phyloP scores from a whole-genome alignment of 2,329 filamentous ascomycete species.

The Colletotrichum horii region DNA sequence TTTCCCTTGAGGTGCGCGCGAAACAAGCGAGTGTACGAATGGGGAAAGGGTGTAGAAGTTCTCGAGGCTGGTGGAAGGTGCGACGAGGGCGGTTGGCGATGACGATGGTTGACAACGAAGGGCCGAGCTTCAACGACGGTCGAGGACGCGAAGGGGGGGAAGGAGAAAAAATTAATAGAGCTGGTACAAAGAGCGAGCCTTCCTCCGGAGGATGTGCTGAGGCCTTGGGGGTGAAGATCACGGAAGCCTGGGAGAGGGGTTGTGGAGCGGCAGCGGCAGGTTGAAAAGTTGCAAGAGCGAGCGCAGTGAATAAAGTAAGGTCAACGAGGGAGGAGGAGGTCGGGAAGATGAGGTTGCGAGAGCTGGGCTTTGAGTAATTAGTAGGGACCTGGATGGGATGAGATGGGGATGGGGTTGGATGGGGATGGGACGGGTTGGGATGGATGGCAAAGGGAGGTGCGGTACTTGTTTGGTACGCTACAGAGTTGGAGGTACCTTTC shows the following conservation, averaged over 20 bases:
- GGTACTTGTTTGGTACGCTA: neutral
- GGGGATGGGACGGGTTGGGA: neutral
- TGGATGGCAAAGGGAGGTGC: neutral
- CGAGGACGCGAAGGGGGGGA: neutral
- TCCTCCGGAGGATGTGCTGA: neutral
- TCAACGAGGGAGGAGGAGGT: neutral
- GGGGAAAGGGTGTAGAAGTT: neutral
- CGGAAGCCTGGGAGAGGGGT: neutral
- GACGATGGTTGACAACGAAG: neutral
- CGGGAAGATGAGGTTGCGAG: neutral
- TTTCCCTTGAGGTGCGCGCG: conserved; percentile 6
- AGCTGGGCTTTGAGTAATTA: neutral
- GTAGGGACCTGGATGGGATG: neutral
- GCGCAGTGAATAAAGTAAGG: conserved; percentile 3
- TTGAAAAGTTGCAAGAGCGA: conserved; percentile 11
- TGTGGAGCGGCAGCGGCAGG: neutral
- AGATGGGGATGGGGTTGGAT: neutral
- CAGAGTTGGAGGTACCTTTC: neutral
- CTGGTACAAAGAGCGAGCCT: neutral
- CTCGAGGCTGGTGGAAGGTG: neutral
- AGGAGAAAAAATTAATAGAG: conserved; percentile 1
- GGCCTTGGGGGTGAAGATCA: neutral
- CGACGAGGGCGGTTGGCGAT: neutral
- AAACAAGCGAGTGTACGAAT: conserved; percentile 17
- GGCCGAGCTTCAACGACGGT: neutral